These are phyloP conservation scores for Phoma sp. DNA, from an alignment of 2,329 filamentous ascomycete genomes.

Conservation along the genomic window DNA sequence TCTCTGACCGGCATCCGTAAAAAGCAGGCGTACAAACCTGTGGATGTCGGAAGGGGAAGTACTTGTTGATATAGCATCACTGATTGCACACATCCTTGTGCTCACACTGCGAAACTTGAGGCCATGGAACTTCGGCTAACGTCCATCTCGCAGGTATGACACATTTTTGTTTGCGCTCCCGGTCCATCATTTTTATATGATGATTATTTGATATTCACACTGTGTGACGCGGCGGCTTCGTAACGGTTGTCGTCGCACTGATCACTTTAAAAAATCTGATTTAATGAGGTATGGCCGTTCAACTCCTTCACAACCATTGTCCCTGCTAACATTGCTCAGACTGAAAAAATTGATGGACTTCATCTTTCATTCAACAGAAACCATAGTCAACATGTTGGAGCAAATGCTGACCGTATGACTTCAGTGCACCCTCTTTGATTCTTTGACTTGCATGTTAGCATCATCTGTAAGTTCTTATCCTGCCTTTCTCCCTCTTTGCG, in stretches of 20 bases:
- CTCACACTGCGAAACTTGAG: conserved; percentile 5
- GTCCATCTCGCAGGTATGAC: conserved; percentile 41
- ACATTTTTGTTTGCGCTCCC: conserved; percentile 40
- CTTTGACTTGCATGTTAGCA: not conserved
- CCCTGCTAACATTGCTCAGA: conserved; percentile 37
- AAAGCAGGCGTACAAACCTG: conserved; percentile 70
- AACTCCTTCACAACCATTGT: not conserved
- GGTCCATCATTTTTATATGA: conserved; percentile 60
- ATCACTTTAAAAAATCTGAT: conserved; percentile 73
- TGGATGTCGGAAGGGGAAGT: conserved; percentile 59
- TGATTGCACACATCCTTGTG: conserved; percentile 52
- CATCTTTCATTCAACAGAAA: conserved; percentile 18
- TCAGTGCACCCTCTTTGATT: conserved; percentile 11
- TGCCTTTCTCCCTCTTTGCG: conserved; percentile 7
- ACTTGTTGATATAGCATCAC: conserved; percentile 75
- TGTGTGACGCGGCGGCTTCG: conserved; percentile 65
- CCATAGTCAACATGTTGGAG: conserved; percentile 14
- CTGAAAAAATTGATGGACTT: conserved; percentile 48
- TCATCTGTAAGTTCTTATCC: conserved; percentile 23
- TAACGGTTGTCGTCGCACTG: conserved; percentile 59
- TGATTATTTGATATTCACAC: conserved; percentile 71
- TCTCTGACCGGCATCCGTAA: conserved; percentile 56
- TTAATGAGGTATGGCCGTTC: conserved; percentile 64
- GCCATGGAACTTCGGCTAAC: conserved; percentile 20
- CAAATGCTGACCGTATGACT: conserved; percentile 29